These are phyloP conservation scores for Globisporangium heterothallicum DNA, from an alignment of 352 stramenopile genomes.

Conservation along the genomic window DNA sequence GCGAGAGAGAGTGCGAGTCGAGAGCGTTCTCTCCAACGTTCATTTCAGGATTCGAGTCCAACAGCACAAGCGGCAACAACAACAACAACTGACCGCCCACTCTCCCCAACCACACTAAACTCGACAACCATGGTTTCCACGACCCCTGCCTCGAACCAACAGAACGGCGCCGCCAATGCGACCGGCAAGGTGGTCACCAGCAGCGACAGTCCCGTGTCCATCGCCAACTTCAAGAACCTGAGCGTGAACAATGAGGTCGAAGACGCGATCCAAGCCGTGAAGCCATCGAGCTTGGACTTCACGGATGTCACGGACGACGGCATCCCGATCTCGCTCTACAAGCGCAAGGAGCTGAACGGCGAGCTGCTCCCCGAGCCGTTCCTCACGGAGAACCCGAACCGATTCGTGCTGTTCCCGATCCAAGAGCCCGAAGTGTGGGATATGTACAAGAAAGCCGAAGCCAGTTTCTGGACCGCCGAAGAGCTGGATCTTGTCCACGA, in stretches of 20 bases:
- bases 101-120: too few species aligned
- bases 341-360: conserved; percentile 81
- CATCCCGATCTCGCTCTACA: conserved; percentile 74
- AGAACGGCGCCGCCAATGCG: conserved; percentile 12
- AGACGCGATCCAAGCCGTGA: neutral
- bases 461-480: conserved; percentile 99
- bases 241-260: conserved; percentile 5
- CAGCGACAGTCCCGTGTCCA: conserved; percentile 9
- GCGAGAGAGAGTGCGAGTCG: too few species aligned
- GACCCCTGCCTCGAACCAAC: conserved; percentile 11
- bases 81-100: too few species aligned
- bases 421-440: conserved; percentile 96
- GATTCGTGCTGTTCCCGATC: conserved; percentile 98
- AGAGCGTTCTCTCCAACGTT: conserved; percentile 4
- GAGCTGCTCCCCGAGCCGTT: conserved; percentile 89
- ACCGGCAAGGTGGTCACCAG: conserved; percentile 23
- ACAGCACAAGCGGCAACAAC: conserved; percentile 13
- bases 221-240: conserved; percentile 10
- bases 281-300: conserved; percentile 15
- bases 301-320: conserved; percentile 19
- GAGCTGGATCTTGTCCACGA: conserved; percentile 97
- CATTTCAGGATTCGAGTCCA: conserved; percentile 12
- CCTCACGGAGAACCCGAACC: conserved; percentile 92
- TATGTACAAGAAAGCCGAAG: conserved; percentile 99
- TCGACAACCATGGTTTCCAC: conserved; percentile 29